Conservation (phyloP, 306 rosid genomes). For the Aeschynomene evenia region DNA sequence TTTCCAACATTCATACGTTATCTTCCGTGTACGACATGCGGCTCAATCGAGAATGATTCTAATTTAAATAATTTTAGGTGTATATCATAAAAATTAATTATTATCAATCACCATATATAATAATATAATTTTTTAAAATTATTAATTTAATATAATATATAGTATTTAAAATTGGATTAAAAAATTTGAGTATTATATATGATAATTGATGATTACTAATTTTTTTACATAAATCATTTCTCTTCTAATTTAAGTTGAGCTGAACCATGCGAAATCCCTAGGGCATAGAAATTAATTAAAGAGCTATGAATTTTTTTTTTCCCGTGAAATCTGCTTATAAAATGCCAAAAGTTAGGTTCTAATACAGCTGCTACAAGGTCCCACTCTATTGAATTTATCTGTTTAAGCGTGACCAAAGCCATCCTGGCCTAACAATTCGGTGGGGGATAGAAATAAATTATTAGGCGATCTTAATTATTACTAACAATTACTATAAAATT, state of each 20-base stretch:
- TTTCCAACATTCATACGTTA: neutral
- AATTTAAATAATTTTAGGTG: no score
- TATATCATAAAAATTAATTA: no score
- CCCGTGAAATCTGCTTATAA: slow-evolving; percentile 24
- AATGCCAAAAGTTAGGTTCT: slow-evolving; percentile 50
- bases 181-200: no score
- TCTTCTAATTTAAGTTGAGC: neutral
- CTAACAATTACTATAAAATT: no score
- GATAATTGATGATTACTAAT: no score
- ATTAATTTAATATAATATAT: no score
- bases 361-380: slow-evolving; percentile 54
- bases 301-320: no score
- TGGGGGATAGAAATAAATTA: slow-evolving; percentile 29
- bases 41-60: slow-evolving; percentile 12
- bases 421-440: slow-evolving; percentile 55
- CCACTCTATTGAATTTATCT: slow-evolving; percentile 45
- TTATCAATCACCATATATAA: no score
- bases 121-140: no score
- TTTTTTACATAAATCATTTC: no score
- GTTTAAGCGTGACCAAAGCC: slow-evolving; percentile 33
- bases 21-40: neutral
- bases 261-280: neutral
- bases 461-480: neutral
- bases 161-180: no score
- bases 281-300: neutral